These are phyloP conservation scores for Gracilaria vermiculophylla DNA, from an alignment of 23 red algal species.

Conservation along the genomic window DNA sequence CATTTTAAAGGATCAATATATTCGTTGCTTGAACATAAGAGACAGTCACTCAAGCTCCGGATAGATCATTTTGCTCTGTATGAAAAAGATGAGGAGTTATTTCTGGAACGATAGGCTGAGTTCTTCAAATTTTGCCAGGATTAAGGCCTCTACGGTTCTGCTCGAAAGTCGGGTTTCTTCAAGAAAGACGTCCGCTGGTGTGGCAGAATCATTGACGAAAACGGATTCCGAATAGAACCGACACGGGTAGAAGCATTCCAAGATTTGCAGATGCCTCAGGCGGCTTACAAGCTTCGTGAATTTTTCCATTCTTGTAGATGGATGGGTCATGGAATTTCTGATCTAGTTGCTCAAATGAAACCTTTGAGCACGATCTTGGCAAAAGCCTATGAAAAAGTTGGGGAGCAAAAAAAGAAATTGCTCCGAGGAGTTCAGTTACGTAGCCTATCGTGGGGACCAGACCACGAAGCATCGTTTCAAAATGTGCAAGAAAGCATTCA, in stretches of 20 bases:
- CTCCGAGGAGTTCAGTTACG: neutral
- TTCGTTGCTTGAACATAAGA: neutral
- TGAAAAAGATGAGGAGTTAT: neutral
- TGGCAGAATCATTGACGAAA: neutral
- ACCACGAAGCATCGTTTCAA: neutral
- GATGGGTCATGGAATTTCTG: constrained; percentile 14
- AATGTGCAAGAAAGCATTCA: constrained; percentile 6
- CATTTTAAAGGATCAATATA: constrained; percentile 26
- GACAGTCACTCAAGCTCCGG: constrained; percentile 6
- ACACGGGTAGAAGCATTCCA: neutral
- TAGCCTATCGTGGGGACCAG: constrained; percentile 2
- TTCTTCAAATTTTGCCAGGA: neutral
- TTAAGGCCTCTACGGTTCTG: neutral
- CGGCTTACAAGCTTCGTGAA: neutral
- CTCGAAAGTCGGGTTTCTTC: neutral
- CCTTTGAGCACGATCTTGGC: neutral
- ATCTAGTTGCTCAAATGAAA: neutral
- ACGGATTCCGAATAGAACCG: constrained; percentile 4
- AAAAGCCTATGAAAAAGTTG: neutral
- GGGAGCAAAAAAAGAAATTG: neutral
- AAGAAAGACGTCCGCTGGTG: constrained; percentile 9
- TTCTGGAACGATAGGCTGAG: neutral
- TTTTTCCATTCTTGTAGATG: constrained; percentile 20
- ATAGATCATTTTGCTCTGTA: constrained; percentile 45
- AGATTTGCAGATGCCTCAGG: neutral